These are phyloP conservation scores for Yamadazyma triangularis DNA, from an alignment of 1,139 yeast genomes.

Conservation along the genomic window DNA sequence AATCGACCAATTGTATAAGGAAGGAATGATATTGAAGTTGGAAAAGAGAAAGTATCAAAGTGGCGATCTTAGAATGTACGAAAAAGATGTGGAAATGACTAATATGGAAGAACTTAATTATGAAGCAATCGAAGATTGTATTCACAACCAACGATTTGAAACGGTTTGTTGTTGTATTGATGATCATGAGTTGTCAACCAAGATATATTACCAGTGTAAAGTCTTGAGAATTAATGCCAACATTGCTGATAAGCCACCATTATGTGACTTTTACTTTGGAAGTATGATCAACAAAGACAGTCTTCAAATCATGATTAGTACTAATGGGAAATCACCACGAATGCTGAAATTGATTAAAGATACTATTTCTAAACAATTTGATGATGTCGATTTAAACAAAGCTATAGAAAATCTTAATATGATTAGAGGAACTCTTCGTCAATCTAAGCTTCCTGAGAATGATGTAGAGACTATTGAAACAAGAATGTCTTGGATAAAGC, in stretches of 20 bases:
- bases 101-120: constrained; percentile 22
- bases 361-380: constrained; percentile 44
- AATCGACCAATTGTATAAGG: constrained; percentile 28
- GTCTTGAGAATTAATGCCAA: constrained; percentile 59
- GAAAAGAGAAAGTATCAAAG: constrained; percentile 37
- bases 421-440: constrained; percentile 51
- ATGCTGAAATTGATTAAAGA: constrained; percentile 64
- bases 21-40: constrained; percentile 42
- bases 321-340: constrained; percentile 81
- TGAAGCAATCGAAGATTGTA: constrained; percentile 27
- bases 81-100: constrained; percentile 10
- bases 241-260: constrained; percentile 78
- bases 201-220: constrained; percentile 59
- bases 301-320: constrained; percentile 76
- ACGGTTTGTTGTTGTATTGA: constrained; percentile 74
- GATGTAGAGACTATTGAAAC: constrained; percentile 51
- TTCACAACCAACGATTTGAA: constrained; percentile 44
- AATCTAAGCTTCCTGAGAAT: constrained; percentile 37
- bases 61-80: constrained; percentile 49
- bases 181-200: constrained; percentile 57
- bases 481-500: constrained; percentile 72
- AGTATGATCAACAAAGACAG: constrained; percentile 75
- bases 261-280: constrained; percentile 86
- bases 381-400: constrained; percentile 43
- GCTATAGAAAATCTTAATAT: constrained; percentile 65